Evolutionary conservation across 2,329 filamentous ascomycete species (phyloP), one percentile per base, ranked within the genome.

Genomic region (Diaporthe ilicicola): DNA sequence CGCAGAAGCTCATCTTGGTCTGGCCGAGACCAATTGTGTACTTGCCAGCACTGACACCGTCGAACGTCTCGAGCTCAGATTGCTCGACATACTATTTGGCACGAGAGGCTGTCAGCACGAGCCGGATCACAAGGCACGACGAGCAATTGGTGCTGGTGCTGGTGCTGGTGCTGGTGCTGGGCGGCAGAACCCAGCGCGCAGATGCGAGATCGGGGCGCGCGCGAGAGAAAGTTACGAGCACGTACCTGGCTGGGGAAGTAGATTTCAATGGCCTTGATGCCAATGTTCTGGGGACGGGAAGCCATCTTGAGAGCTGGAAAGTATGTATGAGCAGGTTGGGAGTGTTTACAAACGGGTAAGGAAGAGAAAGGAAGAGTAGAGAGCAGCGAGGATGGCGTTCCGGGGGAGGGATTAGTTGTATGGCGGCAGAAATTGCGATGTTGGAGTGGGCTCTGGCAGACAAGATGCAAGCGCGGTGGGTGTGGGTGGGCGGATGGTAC

Each of bases 1-100:
- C 93, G 82, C 93, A 95, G 85, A 96, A 96, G 87, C 91, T 92
- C 93, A 96, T 96, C 86, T 93, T 94, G 80, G 92, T 95, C 88
- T 96, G 93, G 78, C 93, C 93, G 70, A 96, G 91, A 82, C 93
- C 93, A 84, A 96, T 95, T 79, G 93, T 96, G 88, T 96, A 96
- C 85, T 96, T 96, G 76, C 93, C 93, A 70, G 90, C 82, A 81
- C 89, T 89, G 78, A 94, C 93, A 81, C 93, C 93, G 89, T 96
- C 93, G 84, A 94, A 94, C 84, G 94, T 93, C 83, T 95, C 93
- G 74, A 96, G 89, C 82, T 95, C 93, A 70, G 86, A 82, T 85
- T 96, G 93, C 80, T 95, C 92, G 78, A 96, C 93, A 84, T 94
- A 96, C 93, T 95, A 74, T 27, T 59, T n/a, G 34, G 15, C n/a